Evolutionary conservation across 768 basidiomycete genomes (phyloP).

Genomic region (Tricholoma sp.): DNA sequence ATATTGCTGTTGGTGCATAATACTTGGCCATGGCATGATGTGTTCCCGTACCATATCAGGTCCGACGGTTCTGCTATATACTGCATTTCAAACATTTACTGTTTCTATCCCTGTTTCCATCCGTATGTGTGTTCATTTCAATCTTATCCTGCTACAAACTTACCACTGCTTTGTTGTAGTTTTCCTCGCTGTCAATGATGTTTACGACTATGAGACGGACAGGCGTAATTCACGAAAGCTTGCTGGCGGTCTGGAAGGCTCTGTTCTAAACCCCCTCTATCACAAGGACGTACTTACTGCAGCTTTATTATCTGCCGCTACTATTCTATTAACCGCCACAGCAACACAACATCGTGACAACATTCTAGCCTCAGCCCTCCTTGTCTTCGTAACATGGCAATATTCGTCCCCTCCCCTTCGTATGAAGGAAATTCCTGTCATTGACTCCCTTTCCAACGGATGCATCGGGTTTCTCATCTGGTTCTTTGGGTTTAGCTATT

Average conservation of each 20-base stretch:
- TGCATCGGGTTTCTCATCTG: conserved; percentile 10
- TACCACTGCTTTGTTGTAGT: neutral
- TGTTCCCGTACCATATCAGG: neutral
- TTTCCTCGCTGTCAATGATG: conserved; percentile 12
- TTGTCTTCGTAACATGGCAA: conserved; percentile 11
- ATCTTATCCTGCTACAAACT: too few relatives aligned
- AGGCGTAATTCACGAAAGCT: conserved; percentile 14
- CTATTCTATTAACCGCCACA: conserved; percentile 3
- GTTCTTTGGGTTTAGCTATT: conserved; percentile 14
- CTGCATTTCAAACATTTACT: neutral
- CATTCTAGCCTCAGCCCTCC: conserved; percentile 2
- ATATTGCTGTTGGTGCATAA: neutral
- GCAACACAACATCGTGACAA: conserved; percentile 7
- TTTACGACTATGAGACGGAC: conserved; percentile 12
- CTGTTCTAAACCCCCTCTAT: conserved; percentile 6
- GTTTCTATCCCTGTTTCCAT: neutral
- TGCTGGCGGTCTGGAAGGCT: conserved; percentile 7
- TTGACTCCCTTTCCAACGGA: conserved; percentile 12
- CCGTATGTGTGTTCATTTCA: neutral
- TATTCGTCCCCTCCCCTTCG: conserved; percentile 13
- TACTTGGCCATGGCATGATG: neutral
- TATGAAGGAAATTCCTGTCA: conserved; percentile 9
- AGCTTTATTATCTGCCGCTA: conserved; percentile 9
- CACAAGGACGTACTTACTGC: conserved; percentile 7
- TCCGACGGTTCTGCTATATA: neutral